Conservation (phyloP, 176 grass and related monocot genomes). For the Aegilops sharonensis region DNA sequence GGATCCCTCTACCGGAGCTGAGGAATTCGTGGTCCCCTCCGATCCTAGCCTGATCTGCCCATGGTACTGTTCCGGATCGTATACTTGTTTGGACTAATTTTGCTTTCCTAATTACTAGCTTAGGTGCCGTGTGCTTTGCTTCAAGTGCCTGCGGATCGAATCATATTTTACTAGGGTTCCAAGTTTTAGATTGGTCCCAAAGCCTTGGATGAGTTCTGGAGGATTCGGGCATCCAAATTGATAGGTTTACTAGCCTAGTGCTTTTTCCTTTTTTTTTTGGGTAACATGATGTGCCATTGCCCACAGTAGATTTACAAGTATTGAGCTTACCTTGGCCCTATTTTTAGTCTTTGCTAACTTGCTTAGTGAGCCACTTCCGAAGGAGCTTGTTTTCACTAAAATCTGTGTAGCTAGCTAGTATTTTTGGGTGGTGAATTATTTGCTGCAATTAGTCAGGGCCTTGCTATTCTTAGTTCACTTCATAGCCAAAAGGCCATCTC, state of each 20-base stretch:
- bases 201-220: neutral
- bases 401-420: neutral
- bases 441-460: neutral
- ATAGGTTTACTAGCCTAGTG: conserved; percentile 23
- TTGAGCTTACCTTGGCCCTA: conserved; percentile 15
- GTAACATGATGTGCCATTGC: conserved; percentile 4
- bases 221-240: neutral
- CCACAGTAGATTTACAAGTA: neutral
- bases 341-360: conserved; percentile 37
- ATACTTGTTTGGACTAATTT: conserved; percentile 25
- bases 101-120: conserved; percentile 27
- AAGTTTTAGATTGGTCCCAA: conserved; percentile 3
- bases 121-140: conserved; percentile 22
- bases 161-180: conserved; percentile 15
- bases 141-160: conserved; percentile 14
- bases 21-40: conserved; percentile 27
- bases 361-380: neutral
- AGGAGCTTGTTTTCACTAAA: neutral
- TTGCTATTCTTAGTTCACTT: conserved; percentile 23
- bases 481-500: conserved; percentile 3
- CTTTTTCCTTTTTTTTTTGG: neutral
- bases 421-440: neutral
- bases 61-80: conserved; percentile 59
- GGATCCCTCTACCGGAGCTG: conserved; percentile 27
- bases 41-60: conserved; percentile 46